These are phyloP conservation scores for Mycena albidolilacea DNA, from an alignment of 768 basidiomycete species.

Conservation along the genomic window DNA sequence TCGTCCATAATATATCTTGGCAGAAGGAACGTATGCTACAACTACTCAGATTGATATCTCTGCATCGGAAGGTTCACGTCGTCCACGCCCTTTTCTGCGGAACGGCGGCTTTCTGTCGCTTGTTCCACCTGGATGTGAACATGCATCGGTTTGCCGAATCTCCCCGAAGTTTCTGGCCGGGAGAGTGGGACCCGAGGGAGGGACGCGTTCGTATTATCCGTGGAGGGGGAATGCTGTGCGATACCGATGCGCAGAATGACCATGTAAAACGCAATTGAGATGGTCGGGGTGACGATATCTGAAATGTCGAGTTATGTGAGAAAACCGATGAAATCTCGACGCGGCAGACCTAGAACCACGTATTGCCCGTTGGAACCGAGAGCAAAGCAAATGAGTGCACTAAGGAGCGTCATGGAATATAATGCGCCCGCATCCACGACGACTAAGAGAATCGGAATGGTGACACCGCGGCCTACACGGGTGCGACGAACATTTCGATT, in stretches of 20 bases:
- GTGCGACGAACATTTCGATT: constrained; percentile 44
- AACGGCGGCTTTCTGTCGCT: constrained; percentile 6
- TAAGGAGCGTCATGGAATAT: constrained; percentile 53
- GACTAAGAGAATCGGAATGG: constrained; percentile 46
- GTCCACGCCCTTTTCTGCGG: background rate
- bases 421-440: constrained; percentile 56
- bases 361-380: constrained; percentile 49
- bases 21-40: background rate
- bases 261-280: constrained; percentile 60
- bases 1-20: no score
- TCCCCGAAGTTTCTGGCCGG: background rate
- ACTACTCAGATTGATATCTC: background rate
- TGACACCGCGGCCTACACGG: constrained; percentile 35
- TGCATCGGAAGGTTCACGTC: background rate
- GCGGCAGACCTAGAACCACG: constrained; percentile 38
- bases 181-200: background rate
- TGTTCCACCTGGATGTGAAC: constrained; percentile 21
- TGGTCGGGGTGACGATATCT: constrained; percentile 54
- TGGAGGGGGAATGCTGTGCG: background rate
- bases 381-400: constrained; percentile 48
- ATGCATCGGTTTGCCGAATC: constrained; percentile 12
- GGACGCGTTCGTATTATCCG: background rate
- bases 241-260: constrained; percentile 57
- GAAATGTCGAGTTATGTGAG: constrained; percentile 24
- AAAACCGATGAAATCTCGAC: no score